Base-by-base conservation (phyloP, 2,329 filamentous ascomycete species). In the Clarireedia hainanense region DNA sequence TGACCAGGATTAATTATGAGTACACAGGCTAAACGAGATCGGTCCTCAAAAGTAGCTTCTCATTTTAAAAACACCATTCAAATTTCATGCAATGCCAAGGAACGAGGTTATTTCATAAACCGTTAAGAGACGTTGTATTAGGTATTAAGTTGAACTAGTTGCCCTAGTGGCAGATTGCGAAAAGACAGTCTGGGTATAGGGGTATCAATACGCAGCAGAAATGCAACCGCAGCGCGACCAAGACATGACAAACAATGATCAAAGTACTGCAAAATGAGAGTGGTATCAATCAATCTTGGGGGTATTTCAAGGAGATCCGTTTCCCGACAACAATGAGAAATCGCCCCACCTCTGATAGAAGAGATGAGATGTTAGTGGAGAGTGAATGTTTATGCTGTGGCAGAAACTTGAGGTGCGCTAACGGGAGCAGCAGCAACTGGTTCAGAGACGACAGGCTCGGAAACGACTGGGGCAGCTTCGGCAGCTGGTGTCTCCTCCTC, bases 101-200 rank as follows among this genome's bases (percentile, higher is more conserved):
- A 24, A 45, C 10, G 43, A 27, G 9, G 24, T 23, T 24, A 46
- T 46, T 55, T 55, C 52, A 50, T 55, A 46, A 50, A 49, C 24
- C 52, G 49, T 56, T 40, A 67, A 58, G 61, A 63, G 59, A 61
- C 52, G 67, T 67, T 67, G 39, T 68, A 70, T 70, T 70, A 70
- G 57, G 58, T 70, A 70, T 70, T 70, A 70, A 61, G 58, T 57
- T 52, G 58, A 59, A 52, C 55, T 59, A 58, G 60, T 64, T 69
- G 67, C 68, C 67, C 67, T 69, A 70, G 60, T 67, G 67, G 68
- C 68, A 69, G 67, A 69, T 68, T 68, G 67, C 64, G 59, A 65
- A 67, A 65, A 65, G 65, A 69, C 65, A 67, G 67, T 67, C 68
- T 69, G 68, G 68, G 68, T 70, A 70, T 70, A 69, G 66, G 65